Base-by-base conservation (phyloP, 352 stramenopile genomes). In the Lagenidium sp. region DNA sequence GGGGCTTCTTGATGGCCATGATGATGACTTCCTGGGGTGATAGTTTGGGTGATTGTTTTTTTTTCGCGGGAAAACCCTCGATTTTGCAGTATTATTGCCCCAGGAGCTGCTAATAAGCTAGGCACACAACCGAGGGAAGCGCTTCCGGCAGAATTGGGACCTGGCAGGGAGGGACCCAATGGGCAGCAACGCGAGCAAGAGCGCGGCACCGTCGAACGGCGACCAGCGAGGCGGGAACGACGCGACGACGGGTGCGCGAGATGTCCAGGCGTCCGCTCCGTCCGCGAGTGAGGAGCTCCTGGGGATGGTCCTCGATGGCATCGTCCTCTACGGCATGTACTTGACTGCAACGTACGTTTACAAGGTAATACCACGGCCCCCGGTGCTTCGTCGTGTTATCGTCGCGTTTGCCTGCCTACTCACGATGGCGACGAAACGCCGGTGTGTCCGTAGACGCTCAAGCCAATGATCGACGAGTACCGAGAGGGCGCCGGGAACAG, bases 381-480 rank as follows among this genome's bases (percentile, higher is more conserved):
- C n/a, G n/a, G n/a, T n/a, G n/a, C n/a, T n/a, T n/a, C n/a, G n/a
- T n/a, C n/a, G n/a, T n/a, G n/a, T n/a, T n/a, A n/a, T n/a, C n/a
- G n/a, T n/a, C n/a, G n/a, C n/a, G n/a, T n/a, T n/a, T n/a, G n/a
- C n/a, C n/a, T n/a, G n/a, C n/a, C n/a, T n/a, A n/a, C n/a, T n/a
- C n/a, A n/a, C n/a, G n/a, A n/a, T n/a, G n/a, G n/a, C n/a, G n/a
- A n/a, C n/a, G n/a, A n/a, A n/a, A n/a, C n/a, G n/a, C n/a, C n/a
- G n/a, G n/a, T n/a, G n/a, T n/a, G n/a, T n/a, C n/a, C n/a, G n/a
- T n/a, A n/a, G n/a, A n/a, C n/a, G 41, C 43, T 90, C 26, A 89
- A 88, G 50, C 82, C 78, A 26, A 86, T 89, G 71, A 62, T 94
- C 39, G 82, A 92, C 48, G 82, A 94, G 39, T 82, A 82, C 49